Evolutionary conservation across 106 monocot species (phyloP).

Genomic region (Dendrobium nobile): DNA sequence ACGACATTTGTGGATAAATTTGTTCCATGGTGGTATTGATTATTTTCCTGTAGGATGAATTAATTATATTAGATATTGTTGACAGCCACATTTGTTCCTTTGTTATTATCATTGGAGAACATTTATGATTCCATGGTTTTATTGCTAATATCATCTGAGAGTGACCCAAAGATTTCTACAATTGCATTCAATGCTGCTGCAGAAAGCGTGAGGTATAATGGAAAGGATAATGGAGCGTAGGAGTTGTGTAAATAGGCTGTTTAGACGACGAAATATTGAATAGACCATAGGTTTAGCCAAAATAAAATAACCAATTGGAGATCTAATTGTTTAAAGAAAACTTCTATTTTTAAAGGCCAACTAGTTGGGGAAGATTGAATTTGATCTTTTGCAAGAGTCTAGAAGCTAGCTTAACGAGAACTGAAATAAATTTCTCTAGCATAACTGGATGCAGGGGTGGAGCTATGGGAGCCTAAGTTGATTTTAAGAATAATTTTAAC

Average conservation of each 20-base stretch:
- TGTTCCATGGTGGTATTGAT: slow-evolving; percentile 2
- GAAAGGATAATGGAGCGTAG: too few species aligned
- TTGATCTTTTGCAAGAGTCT: background rate
- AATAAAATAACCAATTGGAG: background rate
- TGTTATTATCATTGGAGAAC: background rate
- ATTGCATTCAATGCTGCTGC: background rate
- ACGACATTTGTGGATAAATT: background rate
- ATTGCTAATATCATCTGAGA: background rate
- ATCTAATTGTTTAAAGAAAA: background rate
- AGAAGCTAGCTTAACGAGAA: background rate
- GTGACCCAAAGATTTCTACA: background rate
- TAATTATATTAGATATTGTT: background rate
- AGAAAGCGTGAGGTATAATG: background rate
- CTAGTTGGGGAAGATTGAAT: background rate
- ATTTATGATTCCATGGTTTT: background rate
- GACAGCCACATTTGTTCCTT: background rate
- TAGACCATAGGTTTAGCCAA: background rate
- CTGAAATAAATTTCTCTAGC: background rate
- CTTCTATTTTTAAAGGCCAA: background rate
- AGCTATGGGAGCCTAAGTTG: too few species aligned
- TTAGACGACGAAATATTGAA: background rate
- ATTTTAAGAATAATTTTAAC: too few species aligned
- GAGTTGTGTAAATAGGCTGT: background rate
- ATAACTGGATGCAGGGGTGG: background rate
- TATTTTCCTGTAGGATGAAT: background rate